Percentiles rank a stretch among this genome's conserved stretches.
Evolutionary conservation across 2,329 filamentous ascomycete genomes (phyloP).

Genomic region (Catunica adiposa): DNA sequence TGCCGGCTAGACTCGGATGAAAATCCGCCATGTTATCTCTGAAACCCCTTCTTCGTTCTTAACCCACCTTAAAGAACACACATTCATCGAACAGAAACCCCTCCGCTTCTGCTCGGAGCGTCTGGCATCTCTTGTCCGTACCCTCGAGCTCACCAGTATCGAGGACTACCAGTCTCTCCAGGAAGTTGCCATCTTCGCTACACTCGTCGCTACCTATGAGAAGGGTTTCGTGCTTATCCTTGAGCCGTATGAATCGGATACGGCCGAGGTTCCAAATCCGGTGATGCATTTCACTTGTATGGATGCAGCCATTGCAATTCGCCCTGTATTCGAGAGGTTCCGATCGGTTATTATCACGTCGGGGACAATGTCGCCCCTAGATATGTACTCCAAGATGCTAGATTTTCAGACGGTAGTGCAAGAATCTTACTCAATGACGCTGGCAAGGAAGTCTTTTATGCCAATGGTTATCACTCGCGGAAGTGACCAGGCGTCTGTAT

Average conservation of each 20-base stretch:
- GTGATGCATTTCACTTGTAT: constrained; percentile 95
- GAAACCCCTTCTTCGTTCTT: constrained; percentile 92
- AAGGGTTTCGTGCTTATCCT: constrained; percentile 90
- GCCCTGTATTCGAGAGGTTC: constrained; percentile 92
- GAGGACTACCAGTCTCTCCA: constrained; percentile 95
- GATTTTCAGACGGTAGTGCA: constrained; percentile 84
- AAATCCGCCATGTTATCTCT: constrained; percentile 90
- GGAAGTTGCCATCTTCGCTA: constrained; percentile 95
- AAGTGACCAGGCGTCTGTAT: constrained; percentile 83
- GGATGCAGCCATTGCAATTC: constrained; percentile 94
- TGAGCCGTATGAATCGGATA: constrained; percentile 94
- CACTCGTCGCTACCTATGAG: constrained; percentile 88
- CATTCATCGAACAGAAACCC: constrained; percentile 94
- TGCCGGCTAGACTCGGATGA: constrained; percentile 65
- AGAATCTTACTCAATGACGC: constrained; percentile 93
- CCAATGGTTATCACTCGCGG: constrained; percentile 96
- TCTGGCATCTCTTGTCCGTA: constrained; percentile 83
- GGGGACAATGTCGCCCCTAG: constrained; percentile 85
- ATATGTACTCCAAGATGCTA: constrained; percentile 99
- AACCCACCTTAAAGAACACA: constrained; percentile 81
- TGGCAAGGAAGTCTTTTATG: constrained; percentile 84
- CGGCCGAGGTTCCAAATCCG: constrained; percentile 86
- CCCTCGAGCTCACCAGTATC: constrained; percentile 88
- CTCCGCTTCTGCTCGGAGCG: constrained; percentile 88
- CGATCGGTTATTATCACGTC: constrained; percentile 97